phyloP scores from a whole-genome alignment of 352 stramenopile species.

The Pythium myriotylum region DNA sequence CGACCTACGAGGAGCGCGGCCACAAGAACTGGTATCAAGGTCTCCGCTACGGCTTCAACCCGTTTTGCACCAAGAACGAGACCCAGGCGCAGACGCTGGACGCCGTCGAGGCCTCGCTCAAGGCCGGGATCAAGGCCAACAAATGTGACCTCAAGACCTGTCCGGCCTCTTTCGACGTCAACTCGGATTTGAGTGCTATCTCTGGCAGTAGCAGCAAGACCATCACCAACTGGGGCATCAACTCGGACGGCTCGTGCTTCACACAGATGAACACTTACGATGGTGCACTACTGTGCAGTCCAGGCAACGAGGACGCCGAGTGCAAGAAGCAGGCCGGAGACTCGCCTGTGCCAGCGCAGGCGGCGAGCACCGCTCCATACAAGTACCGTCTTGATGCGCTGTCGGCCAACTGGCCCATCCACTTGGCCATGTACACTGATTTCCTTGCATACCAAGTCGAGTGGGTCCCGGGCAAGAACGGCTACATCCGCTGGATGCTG shows the following conservation, averaged over 20 bases:
- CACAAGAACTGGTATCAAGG: conserved; percentile 41
- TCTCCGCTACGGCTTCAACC: conserved; percentile 40
- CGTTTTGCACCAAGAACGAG: conserved; percentile 30
- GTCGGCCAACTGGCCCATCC: conserved; percentile 90
- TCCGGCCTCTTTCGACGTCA: conserved; percentile 46
- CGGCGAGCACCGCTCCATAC: conserved; percentile 43
- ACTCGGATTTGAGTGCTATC: conserved; percentile 44
- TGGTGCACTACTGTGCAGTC: conserved; percentile 57
- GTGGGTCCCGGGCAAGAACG: conserved; percentile 57
- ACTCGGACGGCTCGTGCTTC: conserved; percentile 66
- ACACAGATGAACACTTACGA: conserved; percentile 61
- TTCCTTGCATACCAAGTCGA: conserved; percentile 75
- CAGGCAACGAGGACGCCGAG: conserved; percentile 40
- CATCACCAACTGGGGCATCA: conserved; percentile 62
- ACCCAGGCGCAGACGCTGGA: conserved; percentile 31
- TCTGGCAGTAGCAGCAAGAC: conserved; percentile 11
- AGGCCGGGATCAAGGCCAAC: conserved; percentile 48
- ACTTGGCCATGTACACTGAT: conserved; percentile 74
- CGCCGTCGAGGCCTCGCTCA: conserved; percentile 32
- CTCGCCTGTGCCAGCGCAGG: conserved; percentile 24
- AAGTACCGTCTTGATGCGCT: conserved; percentile 94
- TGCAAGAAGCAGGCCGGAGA: conserved; percentile 30
- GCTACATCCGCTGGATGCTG: conserved; percentile 79
- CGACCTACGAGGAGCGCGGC: conserved; percentile 24
- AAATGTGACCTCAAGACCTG: conserved; percentile 43